A percentile compares a stretch with the other conserved stretches of the same genome.
Evolutionary conservation across 257 asterid species (phyloP).

Genomic region (Solanum pimpinellifolium): DNA sequence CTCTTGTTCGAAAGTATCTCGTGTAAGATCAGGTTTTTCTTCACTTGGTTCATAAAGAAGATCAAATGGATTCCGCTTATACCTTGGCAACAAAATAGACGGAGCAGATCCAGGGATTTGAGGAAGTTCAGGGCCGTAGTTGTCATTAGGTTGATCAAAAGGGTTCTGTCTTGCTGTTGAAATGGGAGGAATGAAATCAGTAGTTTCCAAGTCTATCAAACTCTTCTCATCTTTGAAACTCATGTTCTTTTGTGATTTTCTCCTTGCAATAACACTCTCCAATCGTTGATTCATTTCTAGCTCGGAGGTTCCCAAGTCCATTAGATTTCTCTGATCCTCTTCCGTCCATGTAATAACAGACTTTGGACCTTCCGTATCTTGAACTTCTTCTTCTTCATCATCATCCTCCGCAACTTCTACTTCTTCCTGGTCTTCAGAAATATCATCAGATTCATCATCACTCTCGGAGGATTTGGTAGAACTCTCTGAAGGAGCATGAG

Average conservation of each 20-base stretch:
- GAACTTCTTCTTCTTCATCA: constrained; percentile 28
- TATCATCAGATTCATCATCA: constrained; percentile 46
- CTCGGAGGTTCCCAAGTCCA: constrained; percentile 87
- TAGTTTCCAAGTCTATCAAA: constrained; percentile 56
- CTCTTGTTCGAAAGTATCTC: constrained; percentile 57
- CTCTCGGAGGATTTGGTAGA: constrained; percentile 19
- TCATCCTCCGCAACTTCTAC: constrained; percentile 46
- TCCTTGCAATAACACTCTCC: constrained; percentile 71
- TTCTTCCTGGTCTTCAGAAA: constrained; percentile 35
- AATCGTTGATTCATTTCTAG: constrained; percentile 75
- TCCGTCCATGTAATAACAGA: constrained; percentile 69
- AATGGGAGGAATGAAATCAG: constrained; percentile 55
- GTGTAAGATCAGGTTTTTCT: constrained; percentile 72
- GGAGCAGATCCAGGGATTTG: constrained; percentile 97
- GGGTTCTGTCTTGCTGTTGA: constrained; percentile 66
- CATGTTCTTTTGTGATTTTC: constrained; percentile 53
- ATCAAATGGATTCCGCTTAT: constrained; percentile 73
- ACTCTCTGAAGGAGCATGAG: constrained; percentile 32
- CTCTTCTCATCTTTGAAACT: constrained; percentile 40
- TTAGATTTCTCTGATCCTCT: constrained; percentile 82
- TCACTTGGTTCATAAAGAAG: constrained; percentile 71
- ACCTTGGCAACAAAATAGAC: constrained; percentile 55
- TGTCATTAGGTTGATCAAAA: constrained; percentile 50
- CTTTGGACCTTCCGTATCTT: constrained; percentile 35
- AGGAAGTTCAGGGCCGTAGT: constrained; percentile 43